These are phyloP conservation scores for Aureobasidium musti DNA, from an alignment of 2,329 filamentous ascomycete species.

Conservation along the genomic window DNA sequence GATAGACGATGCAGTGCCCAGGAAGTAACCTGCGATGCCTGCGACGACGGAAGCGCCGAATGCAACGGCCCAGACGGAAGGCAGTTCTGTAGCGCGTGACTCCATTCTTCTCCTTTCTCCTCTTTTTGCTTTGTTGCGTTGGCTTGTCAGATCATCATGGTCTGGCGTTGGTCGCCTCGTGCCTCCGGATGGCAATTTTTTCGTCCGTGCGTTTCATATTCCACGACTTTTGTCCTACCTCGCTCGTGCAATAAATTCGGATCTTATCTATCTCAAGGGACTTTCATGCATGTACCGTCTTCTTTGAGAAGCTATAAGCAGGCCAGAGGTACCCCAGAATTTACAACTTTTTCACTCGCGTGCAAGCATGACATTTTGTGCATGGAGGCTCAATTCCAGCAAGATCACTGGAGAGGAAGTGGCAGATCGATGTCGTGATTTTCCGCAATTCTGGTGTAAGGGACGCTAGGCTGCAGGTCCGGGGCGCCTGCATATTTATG, in stretches of 20 bases:
- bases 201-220: not conserved
- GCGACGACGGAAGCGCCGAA: constrained; percentile 73
- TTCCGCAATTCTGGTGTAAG: constrained; percentile 7
- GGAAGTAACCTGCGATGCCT: constrained; percentile 74
- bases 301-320: constrained; percentile 9
- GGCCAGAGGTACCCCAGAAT: constrained; percentile 14
- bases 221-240: constrained; percentile 9
- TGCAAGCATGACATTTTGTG: constrained; percentile 2
- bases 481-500: constrained; percentile 7
- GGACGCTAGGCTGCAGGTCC: constrained; percentile 11
- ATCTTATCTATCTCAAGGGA: constrained; percentile 22
- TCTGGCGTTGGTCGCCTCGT: constrained; percentile 17
- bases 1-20: constrained; percentile 65
- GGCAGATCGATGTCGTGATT: constrained; percentile 1
- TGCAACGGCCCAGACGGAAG: constrained; percentile 62
- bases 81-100: constrained; percentile 41
- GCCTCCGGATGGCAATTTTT: not conserved
- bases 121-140: constrained; percentile 23
- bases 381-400: constrained; percentile 11
- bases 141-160: not conserved
- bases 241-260: not conserved
- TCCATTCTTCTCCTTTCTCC: constrained; percentile 22
- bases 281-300: not conserved
- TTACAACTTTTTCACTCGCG: constrained; percentile 21
- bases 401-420: constrained; percentile 1